Conservation (phyloP, 805 yeast species). For the Myxozyma neglecta region DNA sequence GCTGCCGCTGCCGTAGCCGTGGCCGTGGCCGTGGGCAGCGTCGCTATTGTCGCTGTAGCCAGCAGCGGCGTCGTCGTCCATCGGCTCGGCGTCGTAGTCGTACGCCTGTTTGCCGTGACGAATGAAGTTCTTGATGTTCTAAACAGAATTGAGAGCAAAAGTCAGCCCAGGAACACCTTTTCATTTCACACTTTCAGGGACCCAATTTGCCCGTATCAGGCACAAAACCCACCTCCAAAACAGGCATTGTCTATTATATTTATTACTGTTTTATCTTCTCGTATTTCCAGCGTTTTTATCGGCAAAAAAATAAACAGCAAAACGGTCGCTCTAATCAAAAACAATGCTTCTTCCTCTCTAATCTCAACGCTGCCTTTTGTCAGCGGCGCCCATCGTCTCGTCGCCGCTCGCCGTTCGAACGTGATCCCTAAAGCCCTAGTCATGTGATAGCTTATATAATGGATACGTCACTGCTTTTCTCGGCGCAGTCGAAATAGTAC, state of each 20-base stretch:
- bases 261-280: too few species aligned
- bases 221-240: conserved; percentile 13
- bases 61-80: neutral
- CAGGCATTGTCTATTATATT: conserved; percentile 11
- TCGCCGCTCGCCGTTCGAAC: too few species aligned
- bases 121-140: conserved; percentile 59
- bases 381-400: neutral
- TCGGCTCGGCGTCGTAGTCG: conserved; percentile 10
- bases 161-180: too few species aligned
- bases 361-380: neutral
- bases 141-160: neutral
- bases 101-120: conserved; percentile 65
- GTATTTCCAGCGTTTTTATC: neutral
- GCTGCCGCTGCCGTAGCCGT: conserved; percentile 38
- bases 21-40: conserved; percentile 33
- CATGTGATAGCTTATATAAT: too few species aligned
- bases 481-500: neutral
- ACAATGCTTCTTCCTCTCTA: too few species aligned
- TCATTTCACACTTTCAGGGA: too few species aligned
- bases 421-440: too few species aligned
- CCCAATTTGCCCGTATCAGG: neutral
- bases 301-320: neutral
- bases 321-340: neutral
- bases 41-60: conserved; percentile 5
- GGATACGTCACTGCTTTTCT: too few species aligned